Percentiles rank a stretch among this genome's conserved stretches.
Conservation (phyloP, 2,329 filamentous ascomycete species). For the Colletotrichum eremochloae region DNA sequence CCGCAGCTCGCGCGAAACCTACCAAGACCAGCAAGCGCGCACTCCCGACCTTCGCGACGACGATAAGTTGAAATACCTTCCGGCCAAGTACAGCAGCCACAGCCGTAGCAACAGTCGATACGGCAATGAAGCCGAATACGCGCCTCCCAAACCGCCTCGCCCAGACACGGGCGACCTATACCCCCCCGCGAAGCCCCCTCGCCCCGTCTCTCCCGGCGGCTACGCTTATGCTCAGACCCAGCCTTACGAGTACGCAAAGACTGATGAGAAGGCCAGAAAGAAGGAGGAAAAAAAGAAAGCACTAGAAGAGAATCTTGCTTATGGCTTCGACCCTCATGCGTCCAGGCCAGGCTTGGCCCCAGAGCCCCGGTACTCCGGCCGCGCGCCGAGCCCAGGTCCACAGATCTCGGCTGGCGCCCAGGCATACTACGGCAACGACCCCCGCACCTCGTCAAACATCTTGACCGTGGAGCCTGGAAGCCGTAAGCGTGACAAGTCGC, state of each 20-base stretch:
- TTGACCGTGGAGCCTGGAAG: conserved; percentile 58
- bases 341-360: conserved; percentile 36
- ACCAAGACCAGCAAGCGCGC: conserved; percentile 47
- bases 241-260: conserved; percentile 47
- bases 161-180: conserved; percentile 54
- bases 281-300: conserved; percentile 50
- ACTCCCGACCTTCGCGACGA: conserved; percentile 46
- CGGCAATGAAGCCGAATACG: conserved; percentile 45
- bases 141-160: conserved; percentile 45
- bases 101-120: conserved; percentile 47
- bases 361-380: conserved; percentile 33
- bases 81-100: conserved; percentile 60
- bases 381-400: conserved; percentile 35
- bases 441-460: conserved; percentile 55
- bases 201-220: conserved; percentile 39
- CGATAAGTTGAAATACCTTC: conserved; percentile 59
- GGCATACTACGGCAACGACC: conserved; percentile 53
- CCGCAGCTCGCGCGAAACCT: conserved; percentile 53
- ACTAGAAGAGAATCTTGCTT: conserved; percentile 63
- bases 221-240: conserved; percentile 49
- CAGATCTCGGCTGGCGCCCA: conserved; percentile 43
- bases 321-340: conserved; percentile 53
- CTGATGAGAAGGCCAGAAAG: conserved; percentile 46
- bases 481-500: conserved; percentile 58
- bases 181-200: conserved; percentile 38